A percentile compares a stretch with the other conserved stretches of the same genome.
These are phyloP conservation scores for Sarcodon sp. DNA, from an alignment of 768 basidiomycete genomes.

Conservation along the genomic window DNA sequence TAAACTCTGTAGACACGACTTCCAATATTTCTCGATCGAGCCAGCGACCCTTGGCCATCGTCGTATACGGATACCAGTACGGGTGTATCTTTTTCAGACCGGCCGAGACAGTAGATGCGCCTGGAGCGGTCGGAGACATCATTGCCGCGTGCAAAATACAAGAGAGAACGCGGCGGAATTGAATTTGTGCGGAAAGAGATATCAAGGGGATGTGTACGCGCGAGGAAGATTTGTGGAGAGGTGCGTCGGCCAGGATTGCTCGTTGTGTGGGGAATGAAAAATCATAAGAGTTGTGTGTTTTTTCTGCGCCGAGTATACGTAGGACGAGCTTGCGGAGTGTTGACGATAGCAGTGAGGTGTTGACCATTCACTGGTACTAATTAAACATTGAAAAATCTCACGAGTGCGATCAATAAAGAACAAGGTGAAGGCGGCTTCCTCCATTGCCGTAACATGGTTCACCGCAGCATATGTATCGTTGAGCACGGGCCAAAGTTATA, in stretches of 20 bases:
- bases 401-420: no score
- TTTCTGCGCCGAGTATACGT: no score
- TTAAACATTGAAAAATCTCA: no score
- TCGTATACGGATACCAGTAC: conserved; percentile 90
- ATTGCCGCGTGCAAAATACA: conserved; percentile 11
- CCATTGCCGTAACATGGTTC: no score
- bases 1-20: conserved; percentile 87
- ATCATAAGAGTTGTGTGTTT: no score
- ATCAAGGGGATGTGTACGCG: neutral
- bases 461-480: no score
- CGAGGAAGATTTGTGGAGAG: neutral
- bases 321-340: no score
- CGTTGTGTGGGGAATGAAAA: no score
- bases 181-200: neutral
- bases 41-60: conserved; percentile 90
- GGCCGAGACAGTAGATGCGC: conserved; percentile 5
- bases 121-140: conserved; percentile 5
- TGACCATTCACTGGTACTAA: no score
- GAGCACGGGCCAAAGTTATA: no score
- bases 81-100: conserved; percentile 74
- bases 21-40: conserved; percentile 78
- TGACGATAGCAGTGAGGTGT: no score
- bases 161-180: conserved; percentile 7
- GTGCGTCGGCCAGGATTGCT: neutral
- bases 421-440: no score